These are phyloP conservation scores for Blumeriella jaapii DNA, from an alignment of 2,329 filamentous ascomycete genomes.

Conservation along the genomic window DNA sequence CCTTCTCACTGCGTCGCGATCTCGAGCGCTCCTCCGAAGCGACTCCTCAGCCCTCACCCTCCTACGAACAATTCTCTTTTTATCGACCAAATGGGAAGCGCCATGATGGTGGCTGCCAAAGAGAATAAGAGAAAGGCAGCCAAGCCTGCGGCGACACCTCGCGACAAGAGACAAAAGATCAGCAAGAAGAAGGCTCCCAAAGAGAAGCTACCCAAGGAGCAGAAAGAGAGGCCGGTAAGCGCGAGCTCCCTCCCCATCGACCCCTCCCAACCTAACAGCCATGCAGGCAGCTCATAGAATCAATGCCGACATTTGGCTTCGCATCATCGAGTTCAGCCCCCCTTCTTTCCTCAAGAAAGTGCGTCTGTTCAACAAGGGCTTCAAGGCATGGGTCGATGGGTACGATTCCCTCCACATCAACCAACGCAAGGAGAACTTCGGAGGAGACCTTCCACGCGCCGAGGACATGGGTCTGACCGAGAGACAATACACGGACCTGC, in stretches of 20 bases:
- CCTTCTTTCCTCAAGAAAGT: conserved; percentile 23
- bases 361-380: conserved; percentile 16
- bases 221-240: conserved; percentile 11
- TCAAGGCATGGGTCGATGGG: conserved; percentile 15
- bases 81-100: neutral
- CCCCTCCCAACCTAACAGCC: conserved; percentile 6
- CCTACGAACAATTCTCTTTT: neutral
- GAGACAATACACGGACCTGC: conserved; percentile 22
- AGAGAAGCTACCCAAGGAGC: conserved; percentile 6
- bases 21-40: neutral
- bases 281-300: conserved; percentile 10
- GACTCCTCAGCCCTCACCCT: conserved; percentile 1
- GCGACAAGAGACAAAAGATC: conserved; percentile 3
- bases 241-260: conserved; percentile 10
- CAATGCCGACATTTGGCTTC: conserved; percentile 19
- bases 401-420: conserved; percentile 23
- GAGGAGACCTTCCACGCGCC: conserved; percentile 20
- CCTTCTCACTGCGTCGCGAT: neutral
- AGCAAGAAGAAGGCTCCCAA: neutral
- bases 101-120: neutral
- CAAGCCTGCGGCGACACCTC: conserved; percentile 1
- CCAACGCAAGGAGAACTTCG: conserved; percentile 23
- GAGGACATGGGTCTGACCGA: conserved; percentile 16
- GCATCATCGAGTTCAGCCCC: conserved; percentile 24
- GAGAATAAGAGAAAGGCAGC: conserved; percentile 5